phyloP scores from a whole-genome alignment of 2,329 filamentous ascomycete genomes.

The Ceratocystis variospora region DNA sequence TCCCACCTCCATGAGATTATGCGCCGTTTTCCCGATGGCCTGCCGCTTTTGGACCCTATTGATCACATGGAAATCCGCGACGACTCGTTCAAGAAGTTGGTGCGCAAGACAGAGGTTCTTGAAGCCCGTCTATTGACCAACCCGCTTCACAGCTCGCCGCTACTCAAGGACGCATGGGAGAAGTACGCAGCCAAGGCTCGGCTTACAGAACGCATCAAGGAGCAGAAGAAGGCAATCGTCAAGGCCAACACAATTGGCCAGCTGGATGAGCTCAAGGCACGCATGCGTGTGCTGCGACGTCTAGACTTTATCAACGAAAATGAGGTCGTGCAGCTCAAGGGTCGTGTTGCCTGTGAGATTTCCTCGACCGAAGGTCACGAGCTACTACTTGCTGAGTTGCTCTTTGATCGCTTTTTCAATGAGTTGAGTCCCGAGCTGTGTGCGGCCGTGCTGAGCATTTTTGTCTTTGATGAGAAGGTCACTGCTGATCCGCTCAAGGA shows the following conservation, averaged over 20 bases:
- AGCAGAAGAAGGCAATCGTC: conserved; percentile 71
- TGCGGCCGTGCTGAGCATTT: conserved; percentile 76
- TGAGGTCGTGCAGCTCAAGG: conserved; percentile 93
- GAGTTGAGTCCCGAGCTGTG: conserved; percentile 78
- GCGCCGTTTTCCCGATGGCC: conserved; percentile 79
- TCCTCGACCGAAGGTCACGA: conserved; percentile 85
- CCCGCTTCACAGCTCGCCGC: conserved; percentile 78
- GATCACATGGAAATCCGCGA: conserved; percentile 94
- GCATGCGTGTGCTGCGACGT: conserved; percentile 86
- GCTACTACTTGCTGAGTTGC: conserved; percentile 76
- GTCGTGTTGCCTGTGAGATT: conserved; percentile 93
- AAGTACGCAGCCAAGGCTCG: conserved; percentile 73
- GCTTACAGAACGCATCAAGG: conserved; percentile 66
- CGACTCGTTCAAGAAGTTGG: conserved; percentile 81
- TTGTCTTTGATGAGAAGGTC: conserved; percentile 95
- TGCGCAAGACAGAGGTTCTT: conserved; percentile 91
- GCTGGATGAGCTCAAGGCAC: conserved; percentile 87
- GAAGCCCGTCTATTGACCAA: conserved; percentile 82
- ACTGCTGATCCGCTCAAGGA: conserved; percentile 66
- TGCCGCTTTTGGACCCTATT: conserved; percentile 79
- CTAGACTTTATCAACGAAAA: conserved; percentile 91
- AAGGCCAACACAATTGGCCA: conserved; percentile 80
- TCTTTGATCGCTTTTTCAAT: conserved; percentile 98
- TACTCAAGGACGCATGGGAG: conserved; percentile 71
- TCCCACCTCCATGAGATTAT: conserved; percentile 65